Percentiles rank a stretch among this genome's conserved stretches.
Conservation (phyloP, 139 green algal genomes). For the Pleodorina starrii region DNA sequence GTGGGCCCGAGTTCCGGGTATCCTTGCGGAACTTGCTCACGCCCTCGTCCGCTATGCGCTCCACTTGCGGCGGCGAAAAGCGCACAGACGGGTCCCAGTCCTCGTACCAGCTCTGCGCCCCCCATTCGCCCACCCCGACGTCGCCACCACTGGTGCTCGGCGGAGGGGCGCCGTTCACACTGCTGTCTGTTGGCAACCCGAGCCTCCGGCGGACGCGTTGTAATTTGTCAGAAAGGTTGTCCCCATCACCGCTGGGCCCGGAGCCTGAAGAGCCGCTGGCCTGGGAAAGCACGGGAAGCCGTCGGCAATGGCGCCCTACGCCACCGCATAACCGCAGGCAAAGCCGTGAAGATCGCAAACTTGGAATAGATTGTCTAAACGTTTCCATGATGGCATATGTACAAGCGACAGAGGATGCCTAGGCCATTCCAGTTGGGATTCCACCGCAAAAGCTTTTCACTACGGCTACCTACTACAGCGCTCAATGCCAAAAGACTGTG, state of each 20-base stretch:
- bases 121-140: conserved; percentile 43
- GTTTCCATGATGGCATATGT: not conserved
- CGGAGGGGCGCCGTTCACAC: not conserved
- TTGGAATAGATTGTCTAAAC: not conserved
- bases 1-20: conserved; percentile 8
- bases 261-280: not conserved
- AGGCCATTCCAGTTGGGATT: too few relatives aligned
- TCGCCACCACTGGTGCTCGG: not conserved
- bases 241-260: not conserved
- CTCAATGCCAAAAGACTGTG: too few relatives aligned
- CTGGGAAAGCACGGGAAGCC: not conserved
- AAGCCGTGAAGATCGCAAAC: not conserved
- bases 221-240: conserved; percentile 16
- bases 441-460: too few relatives aligned
- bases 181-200: conserved; percentile 9
- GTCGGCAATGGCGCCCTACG: not conserved
- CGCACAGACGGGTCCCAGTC: conserved; percentile 71
- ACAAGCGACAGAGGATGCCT: not conserved
- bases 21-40: conserved; percentile 28
- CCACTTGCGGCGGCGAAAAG: conserved; percentile 55
- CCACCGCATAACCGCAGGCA: not conserved
- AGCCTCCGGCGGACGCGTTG: conserved; percentile 36
- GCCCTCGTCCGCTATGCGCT: conserved; percentile 55
- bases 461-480: too few relatives aligned
- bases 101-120: conserved; percentile 55